phyloP scores from a whole-genome alignment of 345 rosid genomes.

The Luvunga scandens region DNA sequence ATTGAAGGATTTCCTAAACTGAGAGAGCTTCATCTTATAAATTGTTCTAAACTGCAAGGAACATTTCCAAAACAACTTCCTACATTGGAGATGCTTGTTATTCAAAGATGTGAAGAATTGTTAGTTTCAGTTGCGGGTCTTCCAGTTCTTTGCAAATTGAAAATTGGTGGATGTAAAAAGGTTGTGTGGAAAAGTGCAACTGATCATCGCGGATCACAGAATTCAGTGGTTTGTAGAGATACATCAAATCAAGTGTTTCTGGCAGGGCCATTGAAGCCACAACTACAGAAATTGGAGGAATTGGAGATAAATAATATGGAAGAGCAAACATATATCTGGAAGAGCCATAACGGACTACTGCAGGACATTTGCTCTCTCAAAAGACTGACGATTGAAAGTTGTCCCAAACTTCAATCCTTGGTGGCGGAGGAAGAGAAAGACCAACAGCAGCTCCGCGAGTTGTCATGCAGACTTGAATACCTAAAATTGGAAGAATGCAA shows the following conservation, averaged over 20 bases:
- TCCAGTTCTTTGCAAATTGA: not conserved
- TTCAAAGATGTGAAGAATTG: not conserved
- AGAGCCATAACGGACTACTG: not conserved
- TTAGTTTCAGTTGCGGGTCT: not conserved
- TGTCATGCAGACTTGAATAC: no score
- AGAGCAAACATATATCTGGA: not conserved
- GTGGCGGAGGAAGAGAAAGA: no score
- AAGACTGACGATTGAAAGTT: fast-evolving
- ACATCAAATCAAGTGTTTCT: not conserved
- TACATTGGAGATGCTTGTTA: conserved; percentile 9
- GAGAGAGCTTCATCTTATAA: conserved; percentile 22
- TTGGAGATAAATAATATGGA: no score
- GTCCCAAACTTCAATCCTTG: not conserved
- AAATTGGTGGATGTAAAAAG: conserved; percentile 6
- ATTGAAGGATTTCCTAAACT: conserved; percentile 26
- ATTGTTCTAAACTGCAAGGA: conserved; percentile 21
- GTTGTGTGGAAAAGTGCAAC: not conserved
- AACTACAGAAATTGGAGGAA: not conserved
- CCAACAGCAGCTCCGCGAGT: no score
- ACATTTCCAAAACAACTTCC: conserved; percentile 19
- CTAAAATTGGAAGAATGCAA: fast-evolving
- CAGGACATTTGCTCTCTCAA: not conserved
- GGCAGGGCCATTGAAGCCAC: not conserved
- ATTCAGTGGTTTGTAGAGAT: not conserved
- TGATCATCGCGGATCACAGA: not conserved